Base-by-base conservation (phyloP, 306 rosid species). In the Castanopsis chinensis region DNA sequence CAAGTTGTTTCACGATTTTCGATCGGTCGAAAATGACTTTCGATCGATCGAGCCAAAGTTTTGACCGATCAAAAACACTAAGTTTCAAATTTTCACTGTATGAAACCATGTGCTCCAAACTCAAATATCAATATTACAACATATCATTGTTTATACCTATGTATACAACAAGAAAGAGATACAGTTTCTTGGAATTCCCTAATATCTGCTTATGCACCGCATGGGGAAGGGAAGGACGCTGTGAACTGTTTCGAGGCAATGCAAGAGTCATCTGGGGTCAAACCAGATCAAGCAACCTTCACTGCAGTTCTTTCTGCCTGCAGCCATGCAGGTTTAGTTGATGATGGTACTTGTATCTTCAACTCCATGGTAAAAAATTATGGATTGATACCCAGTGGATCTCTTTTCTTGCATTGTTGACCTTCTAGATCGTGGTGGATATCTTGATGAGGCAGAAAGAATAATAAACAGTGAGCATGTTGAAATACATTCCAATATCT, bases 381-480 rank as follows among this genome's bases (percentile, higher is more conserved):
- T 53, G 80, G 86, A 57, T 32, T 80, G 76, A 58, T 79, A 56
- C 95, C 93, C 0, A 81, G 89, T 85, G 56, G 97, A 91, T 87
- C 95, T 91, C 71, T 88, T 90, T 69, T 91, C 95, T 78, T 91
- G 97, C 86, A 80, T 91, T 69, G 92, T 87, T 75, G 97, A 93
- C 84, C 87, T 90, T 81, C 68, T 91, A 4, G 92, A 93, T 63
- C 93, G 94, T 55, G 86, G 84, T 19, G 97, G 94, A 71, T 87
- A 91, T 78, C 89, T 93, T 63, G 92, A 91, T 11, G 94, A 91
- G 84, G 94, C 92, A 5, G 91, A 91, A 87, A 86, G 67, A 52
- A 83, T 90, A 43, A 82, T 90, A 72, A 74, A 83, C 77, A 77
- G 83, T 76, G 83, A 87, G 81, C 77, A 67, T 41, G 85, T 88